phyloP scores from a whole-genome alignment of 768 basidiomycete species.

The Ramaria rubella region DNA sequence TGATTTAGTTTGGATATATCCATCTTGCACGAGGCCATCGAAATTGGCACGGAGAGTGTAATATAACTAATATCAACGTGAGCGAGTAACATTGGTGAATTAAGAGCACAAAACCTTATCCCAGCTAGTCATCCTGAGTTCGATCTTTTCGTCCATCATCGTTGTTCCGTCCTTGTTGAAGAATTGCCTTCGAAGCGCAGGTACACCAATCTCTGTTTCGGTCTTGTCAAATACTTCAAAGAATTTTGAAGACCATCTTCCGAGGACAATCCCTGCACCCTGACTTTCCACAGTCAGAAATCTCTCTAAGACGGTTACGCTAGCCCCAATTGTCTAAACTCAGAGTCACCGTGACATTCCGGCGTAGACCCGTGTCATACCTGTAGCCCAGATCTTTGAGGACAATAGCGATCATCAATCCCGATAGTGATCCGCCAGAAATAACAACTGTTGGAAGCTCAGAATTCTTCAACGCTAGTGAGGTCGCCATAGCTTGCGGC shows the following conservation, averaged over 20 bases:
- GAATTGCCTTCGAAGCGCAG: constrained; percentile 5
- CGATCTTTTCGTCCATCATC: constrained; percentile 3
- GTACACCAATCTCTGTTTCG: neutral
- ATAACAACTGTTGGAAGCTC: constrained; percentile 4
- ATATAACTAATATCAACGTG: neutral
- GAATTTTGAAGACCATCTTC: constrained; percentile 5
- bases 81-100: neutral
- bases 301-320: constrained; percentile 9
- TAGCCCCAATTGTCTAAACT: neutral
- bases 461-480: too few species aligned
- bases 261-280: constrained; percentile 9
- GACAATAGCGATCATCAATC: constrained; percentile 3
- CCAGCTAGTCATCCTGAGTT: constrained; percentile 6
- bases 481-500: too few species aligned
- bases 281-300: constrained; percentile 6
- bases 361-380: neutral
- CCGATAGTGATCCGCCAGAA: constrained; percentile 9
- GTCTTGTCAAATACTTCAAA: constrained; percentile 9
- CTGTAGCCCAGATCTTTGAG: constrained; percentile 3
- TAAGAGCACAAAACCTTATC: constrained; percentile 3
- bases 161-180: constrained; percentile 7
- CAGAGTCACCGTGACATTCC: neutral
- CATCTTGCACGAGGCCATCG: constrained; percentile 2
- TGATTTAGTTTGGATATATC: neutral
- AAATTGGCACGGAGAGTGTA: constrained; percentile 10